phyloP scores from a whole-genome alignment of 2,329 filamentous ascomycete genomes.

The Tricladium varicosporioides region DNA sequence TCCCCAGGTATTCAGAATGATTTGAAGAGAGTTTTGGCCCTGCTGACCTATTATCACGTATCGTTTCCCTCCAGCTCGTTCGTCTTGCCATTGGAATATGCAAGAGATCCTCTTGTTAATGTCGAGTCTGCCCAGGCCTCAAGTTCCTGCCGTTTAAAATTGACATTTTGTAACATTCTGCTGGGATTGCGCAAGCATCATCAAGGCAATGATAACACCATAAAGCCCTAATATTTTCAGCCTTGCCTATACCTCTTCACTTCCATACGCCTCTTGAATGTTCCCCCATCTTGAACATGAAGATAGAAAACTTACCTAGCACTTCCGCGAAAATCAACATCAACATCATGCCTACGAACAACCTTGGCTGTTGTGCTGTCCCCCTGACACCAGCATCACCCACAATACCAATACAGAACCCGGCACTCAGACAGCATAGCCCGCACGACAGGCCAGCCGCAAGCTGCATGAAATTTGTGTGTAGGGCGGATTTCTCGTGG shows the following conservation, averaged over 20 bases:
- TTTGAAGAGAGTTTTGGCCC: too few relatives aligned
- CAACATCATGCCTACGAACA: slow-evolving; percentile 75
- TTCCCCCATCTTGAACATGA: not conserved
- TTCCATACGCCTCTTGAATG: not conserved
- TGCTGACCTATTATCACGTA: too few relatives aligned
- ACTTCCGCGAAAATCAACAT: slow-evolving; percentile 83
- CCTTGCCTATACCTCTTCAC: too few relatives aligned
- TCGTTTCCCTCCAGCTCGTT: too few relatives aligned
- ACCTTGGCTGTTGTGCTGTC: slow-evolving; percentile 64
- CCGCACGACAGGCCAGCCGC: slow-evolving; percentile 78
- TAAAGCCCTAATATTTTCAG: slow-evolving; percentile 71
- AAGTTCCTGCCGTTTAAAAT: too few relatives aligned
- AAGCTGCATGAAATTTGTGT: slow-evolving; percentile 78
- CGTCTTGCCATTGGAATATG: too few relatives aligned
- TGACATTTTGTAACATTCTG: slow-evolving; percentile 45
- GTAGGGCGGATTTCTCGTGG: slow-evolving; percentile 66
- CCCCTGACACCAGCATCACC: slow-evolving; percentile 84
- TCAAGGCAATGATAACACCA: slow-evolving; percentile 92
- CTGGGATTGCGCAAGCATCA: slow-evolving; percentile 92
- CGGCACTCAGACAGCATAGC: slow-evolving; percentile 74
- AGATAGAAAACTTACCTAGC: slow-evolving; percentile 54
- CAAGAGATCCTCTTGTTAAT: too few relatives aligned
- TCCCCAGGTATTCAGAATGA: too few relatives aligned
- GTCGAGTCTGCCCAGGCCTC: too few relatives aligned
- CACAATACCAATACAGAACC: slow-evolving; percentile 75